These are phyloP conservation scores for Mycena alexandri DNA, from an alignment of 768 basidiomycete species.

Conservation along the genomic window DNA sequence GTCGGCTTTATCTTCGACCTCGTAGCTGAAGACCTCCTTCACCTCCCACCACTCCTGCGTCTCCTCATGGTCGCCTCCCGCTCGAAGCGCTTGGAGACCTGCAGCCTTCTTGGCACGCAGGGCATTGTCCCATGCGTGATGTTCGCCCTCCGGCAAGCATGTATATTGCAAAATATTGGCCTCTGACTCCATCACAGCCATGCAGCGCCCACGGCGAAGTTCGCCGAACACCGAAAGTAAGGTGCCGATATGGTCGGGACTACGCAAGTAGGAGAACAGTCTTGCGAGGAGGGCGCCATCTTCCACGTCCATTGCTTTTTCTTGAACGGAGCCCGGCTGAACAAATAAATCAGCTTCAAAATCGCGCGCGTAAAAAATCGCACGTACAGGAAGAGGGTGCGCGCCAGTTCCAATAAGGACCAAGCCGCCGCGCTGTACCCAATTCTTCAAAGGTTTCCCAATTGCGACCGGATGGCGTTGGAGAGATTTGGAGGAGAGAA, in stretches of 20 bases:
- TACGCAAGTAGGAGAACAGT: slow-evolving; percentile 67
- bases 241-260: slow-evolving; percentile 61
- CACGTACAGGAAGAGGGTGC: slow-evolving; percentile 19
- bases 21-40: slow-evolving; percentile 65
- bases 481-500: neutral
- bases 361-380: too few relatives aligned
- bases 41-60: slow-evolving; percentile 60
- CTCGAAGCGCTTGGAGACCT: slow-evolving; percentile 37
- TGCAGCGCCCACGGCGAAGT: slow-evolving; percentile 62
- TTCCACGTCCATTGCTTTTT: slow-evolving; percentile 66
- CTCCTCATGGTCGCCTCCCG: slow-evolving; percentile 42
- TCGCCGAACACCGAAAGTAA: slow-evolving; percentile 70
- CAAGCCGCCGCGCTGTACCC: slow-evolving; percentile 8
- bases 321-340: slow-evolving; percentile 65
- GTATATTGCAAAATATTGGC: slow-evolving; percentile 59
- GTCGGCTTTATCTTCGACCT: slow-evolving; percentile 69
- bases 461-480: neutral
- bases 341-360: too few relatives aligned
- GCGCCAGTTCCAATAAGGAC: slow-evolving; percentile 4
- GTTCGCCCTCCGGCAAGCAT: slow-evolving; percentile 57
- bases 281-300: slow-evolving; percentile 72
- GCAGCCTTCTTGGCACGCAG: slow-evolving; percentile 50
- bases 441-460: slow-evolving; percentile 5
- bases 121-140: slow-evolving; percentile 56
- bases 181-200: slow-evolving; percentile 57